Evolutionary conservation across 106 monocot species (phyloP).

Genomic region (Dendrobium nobile): DNA sequence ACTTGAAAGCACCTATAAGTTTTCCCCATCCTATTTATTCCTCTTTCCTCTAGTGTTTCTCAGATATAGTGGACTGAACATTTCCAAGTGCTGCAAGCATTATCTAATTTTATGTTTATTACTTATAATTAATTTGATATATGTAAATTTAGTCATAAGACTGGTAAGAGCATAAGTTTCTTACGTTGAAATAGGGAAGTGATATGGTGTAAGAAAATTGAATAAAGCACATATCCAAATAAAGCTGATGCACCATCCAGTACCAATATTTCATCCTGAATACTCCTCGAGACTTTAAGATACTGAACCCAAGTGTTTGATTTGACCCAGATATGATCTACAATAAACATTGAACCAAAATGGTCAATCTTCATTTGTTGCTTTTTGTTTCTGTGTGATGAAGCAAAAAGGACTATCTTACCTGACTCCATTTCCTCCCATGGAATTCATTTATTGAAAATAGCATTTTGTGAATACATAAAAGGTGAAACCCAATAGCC

Average conservation of each 20-base stretch:
- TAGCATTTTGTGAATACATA: neutral
- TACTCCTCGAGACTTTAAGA: conserved; percentile 21
- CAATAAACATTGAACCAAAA: neutral
- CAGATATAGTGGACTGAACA: neutral
- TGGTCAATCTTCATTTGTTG: neutral
- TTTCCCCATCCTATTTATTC: neutral
- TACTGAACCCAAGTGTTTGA: conserved; percentile 8
- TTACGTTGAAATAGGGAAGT: neutral
- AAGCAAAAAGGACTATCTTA: neutral
- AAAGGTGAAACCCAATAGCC: neutral
- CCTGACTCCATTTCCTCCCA: neutral
- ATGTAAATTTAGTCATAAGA: neutral
- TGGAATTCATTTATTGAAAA: neutral
- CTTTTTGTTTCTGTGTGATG: neutral
- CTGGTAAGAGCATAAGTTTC: neutral
- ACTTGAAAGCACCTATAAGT: neutral
- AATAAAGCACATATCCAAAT: conserved; percentile 16
- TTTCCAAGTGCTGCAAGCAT: neutral
- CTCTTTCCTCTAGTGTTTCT: neutral
- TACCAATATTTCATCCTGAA: conserved; percentile 36
- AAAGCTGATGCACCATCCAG: conserved; percentile 24
- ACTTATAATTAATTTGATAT: neutral
- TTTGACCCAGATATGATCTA: conserved; percentile 10
- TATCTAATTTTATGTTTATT: neutral
- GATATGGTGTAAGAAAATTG: conserved; percentile 15